Conservation (phyloP, 2,329 filamentous ascomycete genomes). For the Graphilbum sp. region DNA sequence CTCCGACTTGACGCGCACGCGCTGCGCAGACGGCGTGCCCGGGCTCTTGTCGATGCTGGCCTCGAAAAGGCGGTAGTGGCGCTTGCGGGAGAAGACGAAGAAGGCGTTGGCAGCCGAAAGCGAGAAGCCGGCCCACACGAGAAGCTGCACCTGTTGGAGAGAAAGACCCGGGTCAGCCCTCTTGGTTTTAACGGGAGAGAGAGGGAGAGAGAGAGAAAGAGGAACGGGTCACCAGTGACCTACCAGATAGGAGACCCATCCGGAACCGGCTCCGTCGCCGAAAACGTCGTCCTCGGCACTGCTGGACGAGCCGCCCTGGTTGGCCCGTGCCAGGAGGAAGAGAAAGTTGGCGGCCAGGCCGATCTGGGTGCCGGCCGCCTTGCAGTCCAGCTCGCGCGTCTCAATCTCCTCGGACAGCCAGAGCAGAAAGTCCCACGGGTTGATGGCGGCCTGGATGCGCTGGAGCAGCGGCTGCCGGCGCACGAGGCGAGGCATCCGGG, state of each 20-base stretch:
- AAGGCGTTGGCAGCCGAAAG: conserved; percentile 61
- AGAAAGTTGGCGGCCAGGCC: conserved; percentile 62
- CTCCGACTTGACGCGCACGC: conserved; percentile 77
- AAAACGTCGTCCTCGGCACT: conserved; percentile 59
- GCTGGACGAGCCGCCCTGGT: conserved; percentile 37
- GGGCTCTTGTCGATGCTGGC: conserved; percentile 60
- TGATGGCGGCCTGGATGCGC: conserved; percentile 64
- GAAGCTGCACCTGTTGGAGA: conserved; percentile 40
- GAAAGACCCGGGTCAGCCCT: too few relatives aligned
- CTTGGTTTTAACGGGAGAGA: too few relatives aligned
- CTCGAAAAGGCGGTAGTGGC: conserved; percentile 85
- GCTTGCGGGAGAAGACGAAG: conserved; percentile 66
- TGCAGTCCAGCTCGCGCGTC: conserved; percentile 78
- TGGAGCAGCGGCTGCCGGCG: conserved; percentile 65
- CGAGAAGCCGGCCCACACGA: conserved; percentile 52
- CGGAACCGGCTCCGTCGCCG: conserved; percentile 31
- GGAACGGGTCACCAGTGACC: too few relatives aligned
- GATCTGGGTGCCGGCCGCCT: conserved; percentile 57
- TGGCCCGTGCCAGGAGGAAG: conserved; percentile 71
- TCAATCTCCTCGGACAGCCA: conserved; percentile 90
- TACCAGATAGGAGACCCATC: conserved; percentile 10
- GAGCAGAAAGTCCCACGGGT: conserved; percentile 77
- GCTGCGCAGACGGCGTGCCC: conserved; percentile 68
- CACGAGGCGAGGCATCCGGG: conserved; percentile 62
- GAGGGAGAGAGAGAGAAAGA: too few relatives aligned